Percentiles rank a stretch among this genome's conserved stretches.
These are phyloP conservation scores for Xanthoparmelia taractica DNA, from an alignment of 495 filamentous ascomycete genomes.

Conservation along the genomic window DNA sequence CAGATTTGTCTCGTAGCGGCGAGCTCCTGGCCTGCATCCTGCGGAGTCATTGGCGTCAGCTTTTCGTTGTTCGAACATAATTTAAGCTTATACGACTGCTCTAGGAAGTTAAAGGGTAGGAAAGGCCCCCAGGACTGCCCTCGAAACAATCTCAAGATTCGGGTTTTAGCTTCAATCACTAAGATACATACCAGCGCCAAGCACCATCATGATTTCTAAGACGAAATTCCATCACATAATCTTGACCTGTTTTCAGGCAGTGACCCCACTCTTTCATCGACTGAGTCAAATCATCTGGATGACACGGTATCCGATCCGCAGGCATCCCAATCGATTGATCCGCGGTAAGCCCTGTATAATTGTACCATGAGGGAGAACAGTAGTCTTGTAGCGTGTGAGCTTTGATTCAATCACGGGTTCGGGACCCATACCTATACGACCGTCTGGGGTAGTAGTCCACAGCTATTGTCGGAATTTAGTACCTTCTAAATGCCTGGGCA, in stretches of 20 bases:
- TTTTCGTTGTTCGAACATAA: background rate
- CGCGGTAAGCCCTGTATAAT: conserved; percentile 56
- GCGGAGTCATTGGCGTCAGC: background rate
- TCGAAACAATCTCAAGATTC: background rate
- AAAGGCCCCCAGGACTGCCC: background rate
- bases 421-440: conserved; percentile 24
- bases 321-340: conserved; percentile 41
- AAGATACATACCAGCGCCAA: conserved; percentile 44
- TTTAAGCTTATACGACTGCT: background rate
- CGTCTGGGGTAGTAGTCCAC: conserved; percentile 56
- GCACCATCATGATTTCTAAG: conserved; percentile 52
- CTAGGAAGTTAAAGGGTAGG: background rate
- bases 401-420: background rate
- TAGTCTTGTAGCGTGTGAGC: conserved; percentile 40
- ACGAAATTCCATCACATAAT: conserved; percentile 60
- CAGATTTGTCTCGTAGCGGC: conserved; percentile 53
- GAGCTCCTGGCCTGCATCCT: conserved; percentile 59
- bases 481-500: background rate
- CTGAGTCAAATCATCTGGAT: conserved; percentile 50
- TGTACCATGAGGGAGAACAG: conserved; percentile 61
- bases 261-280: conserved; percentile 46
- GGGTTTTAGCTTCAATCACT: background rate
- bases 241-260: conserved; percentile 54
- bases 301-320: conserved; percentile 38
- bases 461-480: conserved; percentile 25